phyloP scores from a whole-genome alignment of 139 green algal genomes.

The Eudorina sp. region DNA sequence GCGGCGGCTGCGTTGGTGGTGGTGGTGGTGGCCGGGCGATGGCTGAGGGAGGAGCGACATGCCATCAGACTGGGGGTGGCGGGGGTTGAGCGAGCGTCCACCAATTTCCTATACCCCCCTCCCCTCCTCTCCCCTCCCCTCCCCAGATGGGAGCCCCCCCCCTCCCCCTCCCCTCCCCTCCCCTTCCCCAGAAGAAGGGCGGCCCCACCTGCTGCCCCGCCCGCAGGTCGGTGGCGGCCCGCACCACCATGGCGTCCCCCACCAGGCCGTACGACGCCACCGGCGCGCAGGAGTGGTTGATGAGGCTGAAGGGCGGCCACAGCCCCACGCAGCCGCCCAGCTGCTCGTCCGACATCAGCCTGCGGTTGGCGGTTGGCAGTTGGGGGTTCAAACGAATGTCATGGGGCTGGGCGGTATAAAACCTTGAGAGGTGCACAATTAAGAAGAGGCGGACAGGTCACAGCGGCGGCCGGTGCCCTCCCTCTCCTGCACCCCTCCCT shows the following conservation, averaged over 20 bases:
- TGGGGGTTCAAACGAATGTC: too few species aligned
- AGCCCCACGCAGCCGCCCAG: constrained; percentile 12
- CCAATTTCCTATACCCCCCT: too few species aligned
- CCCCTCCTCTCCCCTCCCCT: background rate
- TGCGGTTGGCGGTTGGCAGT: too few species aligned
- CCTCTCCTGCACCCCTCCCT: background rate
- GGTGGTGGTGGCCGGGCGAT: too few species aligned
- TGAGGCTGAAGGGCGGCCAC: constrained; percentile 43
- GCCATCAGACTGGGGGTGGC: too few species aligned
- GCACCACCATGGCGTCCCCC: constrained; percentile 46
- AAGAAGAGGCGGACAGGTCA: too few species aligned
- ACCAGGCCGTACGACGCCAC: constrained; percentile 29
- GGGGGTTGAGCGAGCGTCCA: too few species aligned
- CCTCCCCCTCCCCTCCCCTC: background rate
- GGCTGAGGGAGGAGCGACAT: too few species aligned
- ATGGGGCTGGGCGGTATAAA: too few species aligned
- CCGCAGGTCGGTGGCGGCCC: constrained; percentile 11
- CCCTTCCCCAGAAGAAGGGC: background rate
- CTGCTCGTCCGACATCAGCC: background rate
- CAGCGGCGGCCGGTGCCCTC: too few species aligned
- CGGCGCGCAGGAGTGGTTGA: constrained; percentile 55
- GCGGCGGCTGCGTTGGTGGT: too few species aligned
- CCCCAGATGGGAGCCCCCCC: background rate
- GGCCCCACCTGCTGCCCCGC: constrained; percentile 43
- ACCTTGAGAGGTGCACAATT: too few species aligned